Evolutionary conservation across 2,329 filamentous ascomycete genomes (phyloP), one percentile per base, ranked within the genome.

Genomic region (Apiospora koreana): DNA sequence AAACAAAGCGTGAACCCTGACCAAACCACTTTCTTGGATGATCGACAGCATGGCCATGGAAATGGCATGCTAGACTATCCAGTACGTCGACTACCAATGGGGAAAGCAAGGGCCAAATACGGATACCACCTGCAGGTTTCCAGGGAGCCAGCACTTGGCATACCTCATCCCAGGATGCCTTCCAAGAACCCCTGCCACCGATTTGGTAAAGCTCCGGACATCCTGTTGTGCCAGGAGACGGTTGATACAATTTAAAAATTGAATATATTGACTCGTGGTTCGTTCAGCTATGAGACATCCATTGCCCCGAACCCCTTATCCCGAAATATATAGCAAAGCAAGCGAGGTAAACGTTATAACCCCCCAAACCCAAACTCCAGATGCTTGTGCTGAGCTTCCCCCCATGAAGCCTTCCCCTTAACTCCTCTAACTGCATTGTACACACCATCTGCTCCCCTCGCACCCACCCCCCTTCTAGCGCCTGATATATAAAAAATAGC

Each of bases 361-460:
- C 31, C 28, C 50, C 54, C 54, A 31, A 62, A 38, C 54, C 43
- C 28, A 23, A 62, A 62, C 54, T 62, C 54, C 54, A n/a, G 54
- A 62, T 62, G 54, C 54, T 62, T 62, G 54, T 62, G 54, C 54
- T 38, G 54, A 62, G 54, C 54, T 35, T 43, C 43, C 54, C 50
- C 31, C 54, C 54, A 38, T 62, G 54, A 31, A 62, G 54, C 35
- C 54, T 35, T 38, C 54, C 54, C 54, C 54, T 7, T 35, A 62
- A 62, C 54, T 62, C 54, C 54, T 62, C 54, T 62, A 62, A 38
- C 31, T 35, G 5, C 41, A 43, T 43, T 16, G 31, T 62, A 62
- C 18, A 38, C 31, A 38, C 14, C 54, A 62, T 2, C 28, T 62
- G 21, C 54, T 62, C 54, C 54, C 28, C 18, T 35, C 54, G 54